A percentile compares a stretch with the other conserved stretches of the same genome.
Evolutionary conservation across 331 rosid species (phyloP).

Genomic region (Quercus phellos): DNA sequence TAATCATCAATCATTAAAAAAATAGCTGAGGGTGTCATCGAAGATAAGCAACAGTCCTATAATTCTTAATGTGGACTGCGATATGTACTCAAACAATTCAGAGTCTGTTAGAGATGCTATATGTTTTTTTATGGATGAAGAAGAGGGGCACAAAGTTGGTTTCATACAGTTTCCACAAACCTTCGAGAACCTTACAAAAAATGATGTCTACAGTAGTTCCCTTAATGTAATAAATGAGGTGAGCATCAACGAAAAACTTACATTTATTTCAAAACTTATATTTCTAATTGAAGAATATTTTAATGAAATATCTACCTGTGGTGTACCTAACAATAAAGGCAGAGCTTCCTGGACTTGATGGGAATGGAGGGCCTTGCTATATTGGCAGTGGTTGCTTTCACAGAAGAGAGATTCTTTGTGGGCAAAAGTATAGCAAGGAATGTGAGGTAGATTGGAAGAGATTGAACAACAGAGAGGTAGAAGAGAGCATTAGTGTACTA

Average conservation of each 20-base stretch:
- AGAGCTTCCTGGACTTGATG: conserved; percentile 54
- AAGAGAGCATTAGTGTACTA: conserved; percentile 17
- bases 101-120: conserved; percentile 57
- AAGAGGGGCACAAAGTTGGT: conserved; percentile 63
- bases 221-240: conserved; percentile 23
- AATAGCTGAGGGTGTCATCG: conserved; percentile 72
- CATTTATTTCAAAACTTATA: too few relatives aligned
- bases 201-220: conserved; percentile 45
- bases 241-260: background rate
- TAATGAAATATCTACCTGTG: background rate
- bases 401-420: conserved; percentile 56
- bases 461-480: conserved; percentile 1
- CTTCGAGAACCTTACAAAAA: conserved; percentile 51
- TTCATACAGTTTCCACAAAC: conserved; percentile 59
- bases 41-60: conserved; percentile 60
- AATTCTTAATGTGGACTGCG: conserved; percentile 74
- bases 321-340: conserved; percentile 25
- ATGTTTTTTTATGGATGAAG: conserved; percentile 73
- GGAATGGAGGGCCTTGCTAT: conserved; percentile 60
- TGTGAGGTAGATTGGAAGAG: conserved; percentile 24
- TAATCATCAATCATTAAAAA: background rate
- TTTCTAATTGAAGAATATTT: background rate
- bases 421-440: conserved; percentile 38
- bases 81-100: conserved; percentile 72
- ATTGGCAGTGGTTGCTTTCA: conserved; percentile 72